A percentile compares a stretch with the other conserved stretches of the same genome.
phyloP scores from a whole-genome alignment of 1,284 basidiomycete genomes.

The Ceratobasidium sp. region DNA sequence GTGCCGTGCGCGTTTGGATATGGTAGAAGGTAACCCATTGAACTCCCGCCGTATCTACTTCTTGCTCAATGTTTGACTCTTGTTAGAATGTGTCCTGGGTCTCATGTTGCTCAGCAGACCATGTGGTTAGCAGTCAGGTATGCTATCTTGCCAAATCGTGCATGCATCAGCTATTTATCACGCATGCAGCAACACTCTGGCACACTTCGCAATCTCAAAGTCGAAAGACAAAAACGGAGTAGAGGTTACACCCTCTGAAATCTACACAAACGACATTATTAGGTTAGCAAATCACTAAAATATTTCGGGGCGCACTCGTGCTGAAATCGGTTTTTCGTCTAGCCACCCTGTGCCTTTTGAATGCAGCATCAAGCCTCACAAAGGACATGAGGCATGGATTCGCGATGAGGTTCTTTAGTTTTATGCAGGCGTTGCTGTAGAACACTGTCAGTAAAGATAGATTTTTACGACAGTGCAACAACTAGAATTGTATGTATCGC shows the following conservation, averaged over 20 bases:
- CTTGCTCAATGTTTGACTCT: background rate
- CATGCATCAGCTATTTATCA: background rate
- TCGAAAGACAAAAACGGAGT: conserved; percentile 31
- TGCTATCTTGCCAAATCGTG: background rate
- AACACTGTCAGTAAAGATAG: background rate
- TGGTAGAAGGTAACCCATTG: conserved; percentile 22
- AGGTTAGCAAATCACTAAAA: conserved; percentile 16
- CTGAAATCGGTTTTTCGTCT: background rate
- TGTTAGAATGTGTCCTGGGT: conserved; percentile 32
- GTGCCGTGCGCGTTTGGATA: conserved; percentile 34
- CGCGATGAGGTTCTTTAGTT: background rate
- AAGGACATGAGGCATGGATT: conserved; percentile 11
- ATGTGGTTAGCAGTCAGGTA: conserved; percentile 43
- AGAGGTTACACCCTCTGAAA: conserved; percentile 21
- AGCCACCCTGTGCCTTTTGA: conserved; percentile 34
- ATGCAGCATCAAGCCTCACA: conserved; percentile 17
- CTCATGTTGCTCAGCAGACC: conserved; percentile 35
- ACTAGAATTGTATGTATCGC: no score
- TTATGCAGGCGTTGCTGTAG: background rate
- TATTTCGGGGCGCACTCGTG: background rate
- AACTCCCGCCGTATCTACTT: background rate
- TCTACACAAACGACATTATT: conserved; percentile 39
- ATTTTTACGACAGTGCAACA: no score
- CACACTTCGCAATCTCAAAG: conserved; percentile 33
- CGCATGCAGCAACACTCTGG: conserved; percentile 27